Evolutionary conservation across 768 basidiomycete species (phyloP).

Genomic region (Hypholoma sublateritium): DNA sequence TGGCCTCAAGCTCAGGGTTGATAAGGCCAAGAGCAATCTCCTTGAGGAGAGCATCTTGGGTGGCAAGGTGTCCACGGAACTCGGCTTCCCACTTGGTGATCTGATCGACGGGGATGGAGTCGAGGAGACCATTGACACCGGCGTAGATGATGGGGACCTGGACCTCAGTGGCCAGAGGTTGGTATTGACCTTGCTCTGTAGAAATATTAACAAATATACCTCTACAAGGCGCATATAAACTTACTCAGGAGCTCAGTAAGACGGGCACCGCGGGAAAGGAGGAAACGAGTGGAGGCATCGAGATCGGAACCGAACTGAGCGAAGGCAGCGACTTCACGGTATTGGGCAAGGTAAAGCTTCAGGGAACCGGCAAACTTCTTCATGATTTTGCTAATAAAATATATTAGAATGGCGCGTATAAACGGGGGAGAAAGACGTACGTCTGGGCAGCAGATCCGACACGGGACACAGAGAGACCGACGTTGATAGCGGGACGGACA

Average conservation of each 20-base stretch:
- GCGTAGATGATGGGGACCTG: constrained; percentile 99
- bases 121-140: constrained; percentile 99
- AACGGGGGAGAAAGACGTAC: constrained; percentile 48
- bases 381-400: constrained; percentile 82
- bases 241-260: constrained; percentile 92
- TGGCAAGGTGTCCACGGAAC: constrained; percentile 85
- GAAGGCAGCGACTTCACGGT: constrained; percentile 99
- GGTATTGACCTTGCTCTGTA: constrained; percentile 97
- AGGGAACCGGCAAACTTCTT: constrained; percentile 99
- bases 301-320: constrained; percentile 99
- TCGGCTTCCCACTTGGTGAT: constrained; percentile 92
- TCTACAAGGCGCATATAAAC: background rate
- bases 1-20: constrained; percentile 85
- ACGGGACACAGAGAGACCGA: constrained; percentile 99
- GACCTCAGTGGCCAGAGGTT: constrained; percentile 90
- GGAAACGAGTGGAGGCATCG: constrained; percentile 98
- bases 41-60: constrained; percentile 74
- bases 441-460: constrained; percentile 99
- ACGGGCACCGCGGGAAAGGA: constrained; percentile 96
- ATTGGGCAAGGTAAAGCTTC: constrained; percentile 99
- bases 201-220: constrained; percentile 15
- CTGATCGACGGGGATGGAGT: constrained; percentile 92
- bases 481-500: constrained; percentile 99
- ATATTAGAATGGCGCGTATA: constrained; percentile 7
- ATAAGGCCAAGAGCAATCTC: constrained; percentile 85